Evolutionary conservation across 2,329 filamentous ascomycete species (phyloP).

Genomic region (Podosphaera leucotricha): DNA sequence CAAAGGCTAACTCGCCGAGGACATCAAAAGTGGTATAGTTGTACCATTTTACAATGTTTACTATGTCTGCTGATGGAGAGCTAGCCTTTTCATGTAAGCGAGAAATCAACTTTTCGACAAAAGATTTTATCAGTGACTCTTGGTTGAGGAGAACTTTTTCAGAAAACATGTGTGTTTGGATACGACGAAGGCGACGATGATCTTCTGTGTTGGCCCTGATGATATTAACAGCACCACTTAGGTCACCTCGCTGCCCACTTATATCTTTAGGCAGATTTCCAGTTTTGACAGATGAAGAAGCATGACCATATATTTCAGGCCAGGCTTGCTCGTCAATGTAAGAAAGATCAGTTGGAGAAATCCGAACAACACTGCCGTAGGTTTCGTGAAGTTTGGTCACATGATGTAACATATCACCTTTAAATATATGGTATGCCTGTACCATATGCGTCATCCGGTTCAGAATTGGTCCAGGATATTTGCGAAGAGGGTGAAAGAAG

Average conservation of each 20-base stretch:
- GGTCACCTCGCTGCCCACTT: background rate
- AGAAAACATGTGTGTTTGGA: constrained; percentile 15
- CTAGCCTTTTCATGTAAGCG: constrained; percentile 11
- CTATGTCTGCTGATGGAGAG: background rate
- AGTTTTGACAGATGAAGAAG: background rate
- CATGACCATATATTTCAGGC: constrained; percentile 1
- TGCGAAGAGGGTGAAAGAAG: background rate
- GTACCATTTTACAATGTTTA: constrained; percentile 10
- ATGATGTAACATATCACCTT: constrained; percentile 1
- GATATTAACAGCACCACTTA: background rate
- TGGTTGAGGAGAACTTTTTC: constrained; percentile 15
- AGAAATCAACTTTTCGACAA: constrained; percentile 2
- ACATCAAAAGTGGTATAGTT: constrained; percentile 18
- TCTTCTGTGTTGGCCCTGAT: constrained; percentile 1
- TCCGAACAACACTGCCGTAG: background rate
- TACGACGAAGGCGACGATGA: constrained; percentile 13
- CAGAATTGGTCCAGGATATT: background rate
- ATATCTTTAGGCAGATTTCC: background rate
- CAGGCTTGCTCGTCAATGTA: constrained; percentile 1
- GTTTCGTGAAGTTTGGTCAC: background rate
- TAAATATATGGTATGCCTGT: constrained; percentile 1
- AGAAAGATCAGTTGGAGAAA: background rate
- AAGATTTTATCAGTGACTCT: constrained; percentile 5
- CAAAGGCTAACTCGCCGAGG: constrained; percentile 21
- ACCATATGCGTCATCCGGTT: background rate